A percentile compares a stretch with the other conserved stretches of the same genome.
These are phyloP conservation scores for Globisporangium carolinianum DNA, from an alignment of 352 stramenopile species.

Conservation along the genomic window DNA sequence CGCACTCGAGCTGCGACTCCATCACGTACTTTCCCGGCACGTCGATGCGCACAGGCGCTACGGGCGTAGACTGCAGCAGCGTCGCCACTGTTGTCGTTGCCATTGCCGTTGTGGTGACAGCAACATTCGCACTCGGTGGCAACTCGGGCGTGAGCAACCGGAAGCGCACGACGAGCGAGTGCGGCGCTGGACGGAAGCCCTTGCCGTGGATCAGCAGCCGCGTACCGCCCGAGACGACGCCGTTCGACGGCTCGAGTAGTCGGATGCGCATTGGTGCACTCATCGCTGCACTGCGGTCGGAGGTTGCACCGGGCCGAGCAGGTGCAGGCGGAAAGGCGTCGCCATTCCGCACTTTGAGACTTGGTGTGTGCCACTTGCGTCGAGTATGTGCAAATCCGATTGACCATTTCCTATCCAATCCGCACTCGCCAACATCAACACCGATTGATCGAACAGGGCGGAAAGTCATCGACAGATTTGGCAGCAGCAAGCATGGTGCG, in stretches of 20 bases:
- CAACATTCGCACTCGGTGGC: constrained; percentile 2
- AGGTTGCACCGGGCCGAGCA: no score
- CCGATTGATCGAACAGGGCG: no score
- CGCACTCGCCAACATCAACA: no score
- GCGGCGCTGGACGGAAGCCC: constrained; percentile 47
- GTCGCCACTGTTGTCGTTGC: neutral
- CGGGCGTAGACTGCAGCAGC: neutral
- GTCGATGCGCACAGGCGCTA: constrained; percentile 17
- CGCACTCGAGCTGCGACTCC: constrained; percentile 54
- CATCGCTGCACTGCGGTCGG: neutral
- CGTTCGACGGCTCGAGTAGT: constrained; percentile 41
- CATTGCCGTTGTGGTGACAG: neutral
- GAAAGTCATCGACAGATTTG: no score
- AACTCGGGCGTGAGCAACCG: constrained; percentile 20
- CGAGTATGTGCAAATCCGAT: no score
- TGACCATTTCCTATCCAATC: no score
- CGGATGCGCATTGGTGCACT: constrained; percentile 29
- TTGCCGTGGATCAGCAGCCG: constrained; percentile 50
- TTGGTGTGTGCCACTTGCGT: no score
- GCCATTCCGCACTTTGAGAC: no score
- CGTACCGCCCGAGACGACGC: constrained; percentile 38
- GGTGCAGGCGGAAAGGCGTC: no score
- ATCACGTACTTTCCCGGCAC: constrained; percentile 38
- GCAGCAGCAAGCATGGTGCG: constrained; percentile 42
- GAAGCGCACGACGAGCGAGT: constrained; percentile 64